Percentiles rank a stretch among this genome's conserved stretches.
Evolutionary conservation across 164 flowering plant species (phyloP).

Genomic region (Liquidambar formosana): DNA sequence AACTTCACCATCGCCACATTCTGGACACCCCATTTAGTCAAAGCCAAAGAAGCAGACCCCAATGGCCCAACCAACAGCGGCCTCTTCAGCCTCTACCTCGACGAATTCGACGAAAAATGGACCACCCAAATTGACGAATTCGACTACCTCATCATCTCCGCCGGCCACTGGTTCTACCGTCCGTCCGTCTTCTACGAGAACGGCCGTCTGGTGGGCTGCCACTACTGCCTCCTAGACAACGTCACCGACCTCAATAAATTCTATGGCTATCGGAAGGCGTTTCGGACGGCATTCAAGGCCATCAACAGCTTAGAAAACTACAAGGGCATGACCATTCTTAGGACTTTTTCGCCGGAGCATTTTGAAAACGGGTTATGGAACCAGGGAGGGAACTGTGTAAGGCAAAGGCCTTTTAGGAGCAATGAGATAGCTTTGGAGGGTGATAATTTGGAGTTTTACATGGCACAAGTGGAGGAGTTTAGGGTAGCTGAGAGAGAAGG

Average conservation of each 20-base stretch:
- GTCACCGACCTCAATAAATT: constrained; percentile 43
- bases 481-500: constrained; percentile 38
- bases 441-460: constrained; percentile 39
- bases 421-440: constrained; percentile 43
- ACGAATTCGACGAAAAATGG: constrained; percentile 44
- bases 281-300: constrained; percentile 54
- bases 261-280: constrained; percentile 55
- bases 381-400: constrained; percentile 48
- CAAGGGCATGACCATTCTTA: constrained; percentile 43
- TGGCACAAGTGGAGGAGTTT: constrained; percentile 53
- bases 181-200: constrained; percentile 45
- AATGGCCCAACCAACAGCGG: constrained; percentile 42
- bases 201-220: constrained; percentile 45
- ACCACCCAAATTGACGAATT: constrained; percentile 44
- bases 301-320: constrained; percentile 35
- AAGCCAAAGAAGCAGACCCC: constrained; percentile 25
- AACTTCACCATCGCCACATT: constrained; percentile 44
- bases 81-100: constrained; percentile 48
- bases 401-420: constrained; percentile 43
- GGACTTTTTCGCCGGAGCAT: constrained; percentile 67
- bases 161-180: constrained; percentile 70
- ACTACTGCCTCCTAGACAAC: constrained; percentile 38
- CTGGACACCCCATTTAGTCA: constrained; percentile 47
- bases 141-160: constrained; percentile 58
- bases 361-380: constrained; percentile 64